These are phyloP conservation scores for Cyamopsis tetragonoloba DNA, from an alignment of 306 rosid species.

Conservation along the genomic window DNA sequence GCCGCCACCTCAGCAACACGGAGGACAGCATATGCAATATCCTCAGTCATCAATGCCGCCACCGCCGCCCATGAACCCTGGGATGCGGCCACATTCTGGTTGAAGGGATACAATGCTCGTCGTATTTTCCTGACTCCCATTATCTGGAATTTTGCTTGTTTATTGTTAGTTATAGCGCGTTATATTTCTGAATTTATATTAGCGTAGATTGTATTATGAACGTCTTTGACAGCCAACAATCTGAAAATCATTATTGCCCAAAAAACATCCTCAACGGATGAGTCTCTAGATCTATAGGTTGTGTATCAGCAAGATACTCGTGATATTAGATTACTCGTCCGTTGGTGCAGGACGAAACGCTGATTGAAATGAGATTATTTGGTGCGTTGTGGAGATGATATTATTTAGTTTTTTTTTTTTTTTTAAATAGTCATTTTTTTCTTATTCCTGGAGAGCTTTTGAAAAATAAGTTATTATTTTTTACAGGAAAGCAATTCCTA, in stretches of 20 bases:
- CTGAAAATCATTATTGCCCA: not conserved
- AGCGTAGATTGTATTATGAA: conserved; percentile 19
- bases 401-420: too few relatives aligned
- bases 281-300: too few relatives aligned
- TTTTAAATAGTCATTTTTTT: too few relatives aligned
- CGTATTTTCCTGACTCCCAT: not conserved
- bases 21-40: conserved; percentile 48
- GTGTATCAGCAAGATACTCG: too few relatives aligned
- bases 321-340: too few relatives aligned
- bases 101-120: conserved; percentile 28
- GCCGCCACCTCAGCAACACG: conserved; percentile 54
- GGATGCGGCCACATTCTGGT: conserved; percentile 41
- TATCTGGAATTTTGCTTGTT: conserved; percentile 17
- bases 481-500: too few relatives aligned
- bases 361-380: too few relatives aligned
- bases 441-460: too few relatives aligned
- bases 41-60: conserved; percentile 67
- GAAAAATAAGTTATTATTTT: too few relatives aligned
- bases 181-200: conserved; percentile 18
- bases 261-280: too few relatives aligned
- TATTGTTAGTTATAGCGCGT: conserved; percentile 19
- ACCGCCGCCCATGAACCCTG: conserved; percentile 46
- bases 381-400: too few relatives aligned
- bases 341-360: too few relatives aligned
- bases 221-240: not conserved